Evolutionary conservation across 78 protist genomes (phyloP), one percentile per base, ranked within the genome.

Genomic region (Acrasis kona): DNA sequence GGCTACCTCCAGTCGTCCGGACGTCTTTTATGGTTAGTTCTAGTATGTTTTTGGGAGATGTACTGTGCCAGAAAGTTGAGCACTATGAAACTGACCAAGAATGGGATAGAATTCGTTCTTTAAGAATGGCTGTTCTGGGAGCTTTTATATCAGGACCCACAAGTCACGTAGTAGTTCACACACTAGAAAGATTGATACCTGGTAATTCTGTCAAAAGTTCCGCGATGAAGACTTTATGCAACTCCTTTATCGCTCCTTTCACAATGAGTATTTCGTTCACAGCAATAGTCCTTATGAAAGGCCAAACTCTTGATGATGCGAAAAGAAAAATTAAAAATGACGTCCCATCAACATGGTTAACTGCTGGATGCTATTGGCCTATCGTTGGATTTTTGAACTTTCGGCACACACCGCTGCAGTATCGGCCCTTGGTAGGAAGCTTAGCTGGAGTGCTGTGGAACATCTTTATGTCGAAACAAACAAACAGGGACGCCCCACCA

Each of bases 361-460:
- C 19, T 19, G 61, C 34, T 50, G 61, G 61, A 50, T 50, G 61
- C 19, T 50, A 50, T 50, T 50, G 61, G 61, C 61, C 61, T 19
- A n/a, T 50, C 19, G 61, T 50, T 19, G 19, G 61, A n/a, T 50
- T 50, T 50, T 50, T 50, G 19, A 50, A 50, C 61, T 50, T 50
- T 19, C 19, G 19, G 19, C 19, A n/a, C 61, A 50, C 61, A n/a
- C 61, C 61, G 19, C 61, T 50, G 19, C 34, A 19, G 19, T 50
- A 50, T 50, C 19, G 61, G 19, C 61, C 61, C 19, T 50, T 50
- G 19, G 61, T 50, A n/a, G 61, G 61, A n/a, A n/a, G 34, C 19
- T 50, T 50, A 50, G 61, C 61, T n/a, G 61, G 61, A 50, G 19
- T 50, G 61, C 61, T 50, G 61, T 50, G 61, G 61, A 50, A 50